Evolutionary conservation across 2,329 filamentous ascomycete species (phyloP).

Genomic region (Botrytis hyacinthi): DNA sequence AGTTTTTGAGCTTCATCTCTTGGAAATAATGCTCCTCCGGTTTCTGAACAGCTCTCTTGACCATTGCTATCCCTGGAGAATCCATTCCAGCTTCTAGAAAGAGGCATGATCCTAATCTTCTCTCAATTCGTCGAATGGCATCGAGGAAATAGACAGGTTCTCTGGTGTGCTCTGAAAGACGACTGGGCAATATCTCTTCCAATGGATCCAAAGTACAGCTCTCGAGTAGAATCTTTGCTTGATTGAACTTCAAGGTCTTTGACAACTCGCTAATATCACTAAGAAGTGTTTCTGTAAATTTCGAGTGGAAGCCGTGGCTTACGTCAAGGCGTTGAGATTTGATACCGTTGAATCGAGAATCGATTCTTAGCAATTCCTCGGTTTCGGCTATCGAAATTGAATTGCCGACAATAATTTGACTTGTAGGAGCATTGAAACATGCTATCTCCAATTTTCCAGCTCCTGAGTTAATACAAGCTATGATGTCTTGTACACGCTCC

Average conservation of each 20-base stretch:
- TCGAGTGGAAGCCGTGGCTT: conserved; percentile 31
- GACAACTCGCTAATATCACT: neutral
- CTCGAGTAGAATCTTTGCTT: conserved; percentile 22
- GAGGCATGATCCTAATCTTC: conserved; percentile 3
- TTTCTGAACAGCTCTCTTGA: conserved; percentile 30
- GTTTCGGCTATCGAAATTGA: neutral
- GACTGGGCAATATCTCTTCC: neutral
- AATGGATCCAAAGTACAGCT: neutral
- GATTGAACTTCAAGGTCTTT: neutral
- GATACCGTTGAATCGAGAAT: conserved; percentile 27
- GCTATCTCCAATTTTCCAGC: neutral
- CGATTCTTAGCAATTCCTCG: conserved; percentile 21
- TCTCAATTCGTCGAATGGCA: conserved; percentile 33
- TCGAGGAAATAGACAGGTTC: conserved; percentile 34
- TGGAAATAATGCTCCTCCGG: conserved; percentile 25
- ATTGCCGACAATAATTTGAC: neutral
- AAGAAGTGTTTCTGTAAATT: conserved; percentile 18
- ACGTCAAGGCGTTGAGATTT: conserved; percentile 30
- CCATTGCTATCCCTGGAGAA: conserved; percentile 39
- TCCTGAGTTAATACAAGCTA: neutral
- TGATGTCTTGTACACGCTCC: neutral
- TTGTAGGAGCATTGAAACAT: neutral
- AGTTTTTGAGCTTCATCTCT: conserved; percentile 26
- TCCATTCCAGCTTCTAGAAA: conserved; percentile 40
- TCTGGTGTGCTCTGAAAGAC: conserved; percentile 30